phyloP scores from a whole-genome alignment of 2,329 filamentous ascomycete genomes.

The Gnomoniopsis sp. region DNA sequence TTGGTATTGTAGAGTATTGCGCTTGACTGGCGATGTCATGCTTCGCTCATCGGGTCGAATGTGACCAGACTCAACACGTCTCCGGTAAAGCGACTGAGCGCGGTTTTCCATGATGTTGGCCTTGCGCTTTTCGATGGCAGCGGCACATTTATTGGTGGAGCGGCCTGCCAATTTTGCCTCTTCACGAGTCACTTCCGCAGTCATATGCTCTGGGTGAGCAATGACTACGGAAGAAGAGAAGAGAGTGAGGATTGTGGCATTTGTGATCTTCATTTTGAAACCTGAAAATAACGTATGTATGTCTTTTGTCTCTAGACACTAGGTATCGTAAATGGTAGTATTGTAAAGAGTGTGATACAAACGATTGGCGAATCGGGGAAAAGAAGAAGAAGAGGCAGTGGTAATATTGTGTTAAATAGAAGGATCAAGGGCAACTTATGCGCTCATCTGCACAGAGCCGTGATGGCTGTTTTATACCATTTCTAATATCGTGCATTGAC shows the following conservation, averaged over 20 bases:
- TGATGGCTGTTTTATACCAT: too few species aligned
- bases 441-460: too few species aligned
- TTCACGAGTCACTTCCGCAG: not conserved
- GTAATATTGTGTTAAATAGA: too few species aligned
- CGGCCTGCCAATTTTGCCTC: constrained; percentile 1
- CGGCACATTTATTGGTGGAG: constrained; percentile 1
- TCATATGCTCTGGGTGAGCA: not conserved
- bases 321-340: too few species aligned
- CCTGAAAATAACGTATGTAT: too few species aligned
- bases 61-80: constrained; percentile 1
- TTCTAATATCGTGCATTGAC: too few species aligned
- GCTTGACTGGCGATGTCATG: not conserved
- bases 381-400: too few species aligned
- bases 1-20: constrained; percentile 3
- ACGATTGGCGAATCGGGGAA: too few species aligned
- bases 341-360: too few species aligned
- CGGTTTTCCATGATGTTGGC: constrained; percentile 1
- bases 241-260: not conserved
- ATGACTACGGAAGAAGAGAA: not conserved
- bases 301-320: too few species aligned
- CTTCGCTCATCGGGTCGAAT: not conserved
- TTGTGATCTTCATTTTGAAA: not conserved
- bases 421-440: too few species aligned
- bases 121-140: constrained; percentile 3
- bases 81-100: constrained; percentile 1